Evolutionary conservation across 495 filamentous ascomycete genomes (phyloP), one percentile per base, ranked within the genome.

Genomic region (Xylaria cubensis): DNA sequence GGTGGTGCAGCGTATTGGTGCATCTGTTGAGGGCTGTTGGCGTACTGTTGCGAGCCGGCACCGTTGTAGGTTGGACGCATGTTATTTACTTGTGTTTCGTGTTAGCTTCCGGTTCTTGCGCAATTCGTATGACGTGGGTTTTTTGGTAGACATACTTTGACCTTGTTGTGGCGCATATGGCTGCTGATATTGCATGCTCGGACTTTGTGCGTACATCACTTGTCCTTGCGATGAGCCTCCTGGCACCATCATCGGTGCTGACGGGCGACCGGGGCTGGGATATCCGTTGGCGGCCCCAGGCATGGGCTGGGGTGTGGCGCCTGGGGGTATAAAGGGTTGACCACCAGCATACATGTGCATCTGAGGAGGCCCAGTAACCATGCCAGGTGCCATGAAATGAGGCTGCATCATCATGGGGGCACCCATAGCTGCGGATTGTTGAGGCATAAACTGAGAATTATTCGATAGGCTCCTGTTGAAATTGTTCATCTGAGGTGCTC

Each of bases 341-440:
- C 83, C 81, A 36, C 82, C 85, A 15, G 91, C 88, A 59, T 93
- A 92, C 80, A 94, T 92, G 48, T 87, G 89, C 86, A 94, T 90
- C 76, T 91, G 91, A 36, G 90, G 90, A 58, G 84, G 88, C 39
- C 87, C 88, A 13, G 88, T 85, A 51, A 89, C 84, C 89, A 89
- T 88, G 15, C 85, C 85, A 5, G 85, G 84, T 21, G 76, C 68
- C 64, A 86, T 82, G 64, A 91, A 92, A 41, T 89, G 89, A 56
- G 91, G 91, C 76, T 91, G 93, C 72, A 93, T 90, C 93, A 96
- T 95, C 87, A 95, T 92, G 1, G 91, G 91, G 6, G 83, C 83
- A 39, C 88, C 91, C 78, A 93, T 91, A 74, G 90, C 90, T 24
- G 78, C 82, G 9, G 85, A 83, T 58, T 86, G 88, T 71, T 92